These are phyloP conservation scores for Phytopythium vexans DNA, from an alignment of 352 stramenopile species.

Conservation along the genomic window DNA sequence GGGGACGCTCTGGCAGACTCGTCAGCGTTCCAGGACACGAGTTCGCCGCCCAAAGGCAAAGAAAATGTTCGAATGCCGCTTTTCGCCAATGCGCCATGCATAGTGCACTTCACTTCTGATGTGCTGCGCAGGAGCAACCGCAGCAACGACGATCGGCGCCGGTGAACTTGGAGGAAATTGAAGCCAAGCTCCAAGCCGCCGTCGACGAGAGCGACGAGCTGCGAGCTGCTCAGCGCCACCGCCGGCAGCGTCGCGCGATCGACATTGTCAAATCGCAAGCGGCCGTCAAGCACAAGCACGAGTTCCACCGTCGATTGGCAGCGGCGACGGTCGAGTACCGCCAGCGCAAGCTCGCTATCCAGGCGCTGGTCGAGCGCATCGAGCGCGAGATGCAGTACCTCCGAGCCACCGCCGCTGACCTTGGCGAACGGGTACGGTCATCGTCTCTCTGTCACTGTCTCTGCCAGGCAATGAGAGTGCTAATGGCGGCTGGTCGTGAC, in stretches of 20 bases:
- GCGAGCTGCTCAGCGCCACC: constrained; percentile 12
- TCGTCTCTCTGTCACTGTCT: background rate
- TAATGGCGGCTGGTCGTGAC: constrained; percentile 7
- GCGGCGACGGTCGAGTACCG: constrained; percentile 40
- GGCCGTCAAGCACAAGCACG: constrained; percentile 8
- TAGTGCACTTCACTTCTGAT: too few species aligned
- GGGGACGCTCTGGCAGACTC: constrained; percentile 18
- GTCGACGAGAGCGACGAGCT: constrained; percentile 15
- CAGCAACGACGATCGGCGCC: too few species aligned
- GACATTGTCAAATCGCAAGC: constrained; percentile 8
- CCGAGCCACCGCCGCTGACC: constrained; percentile 32
- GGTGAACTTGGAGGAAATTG: background rate
- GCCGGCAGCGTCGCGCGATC: constrained; percentile 17
- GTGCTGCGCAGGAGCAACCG: too few species aligned
- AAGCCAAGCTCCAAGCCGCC: constrained; percentile 8
- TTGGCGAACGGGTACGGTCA: constrained; percentile 35
- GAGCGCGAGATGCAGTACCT: constrained; percentile 61
- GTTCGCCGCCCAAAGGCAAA: background rate
- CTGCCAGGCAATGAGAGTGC: background rate
- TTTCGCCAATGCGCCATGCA: too few species aligned
- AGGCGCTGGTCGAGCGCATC: constrained; percentile 48
- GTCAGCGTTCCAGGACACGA: background rate
- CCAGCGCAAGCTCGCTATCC: constrained; percentile 53
- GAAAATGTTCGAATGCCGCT: background rate
- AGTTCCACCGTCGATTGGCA: constrained; percentile 34